Evolutionary conservation across 2,329 filamentous ascomycete species (phyloP).

Genomic region (Curvularia eragrostidis): DNA sequence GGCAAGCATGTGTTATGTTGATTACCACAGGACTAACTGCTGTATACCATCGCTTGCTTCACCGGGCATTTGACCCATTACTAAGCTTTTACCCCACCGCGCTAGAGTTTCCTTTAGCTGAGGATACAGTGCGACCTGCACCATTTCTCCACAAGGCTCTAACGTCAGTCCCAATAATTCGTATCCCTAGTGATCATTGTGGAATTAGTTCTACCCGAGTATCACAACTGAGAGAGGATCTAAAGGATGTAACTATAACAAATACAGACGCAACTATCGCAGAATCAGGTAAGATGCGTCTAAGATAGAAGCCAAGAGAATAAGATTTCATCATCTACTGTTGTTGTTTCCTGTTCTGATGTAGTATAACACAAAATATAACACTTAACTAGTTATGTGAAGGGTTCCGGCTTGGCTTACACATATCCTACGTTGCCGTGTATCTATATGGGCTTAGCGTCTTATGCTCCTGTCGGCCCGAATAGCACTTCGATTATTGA

Average conservation of each 20-base stretch:
- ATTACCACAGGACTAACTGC: constrained; percentile 11
- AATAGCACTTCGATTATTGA: not conserved
- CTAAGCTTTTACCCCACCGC: constrained; percentile 13
- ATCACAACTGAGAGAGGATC: constrained; percentile 7
- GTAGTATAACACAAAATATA: not conserved
- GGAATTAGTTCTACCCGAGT: constrained; percentile 4
- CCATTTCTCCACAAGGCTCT: constrained; percentile 9
- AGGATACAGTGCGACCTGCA: constrained; percentile 2
- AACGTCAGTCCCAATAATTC: not conserved
- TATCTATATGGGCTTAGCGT: not conserved
- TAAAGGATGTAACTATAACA: constrained; percentile 1
- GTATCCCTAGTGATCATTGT: constrained; percentile 1
- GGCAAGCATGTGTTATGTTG: constrained; percentile 11
- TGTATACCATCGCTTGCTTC: constrained; percentile 19
- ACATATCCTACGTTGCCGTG: not conserved
- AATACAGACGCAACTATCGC: constrained; percentile 3
- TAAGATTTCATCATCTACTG: not conserved
- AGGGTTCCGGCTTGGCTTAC: not conserved
- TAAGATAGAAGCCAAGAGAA: not conserved
- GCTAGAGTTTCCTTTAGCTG: not conserved
- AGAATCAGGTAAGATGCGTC: not conserved
- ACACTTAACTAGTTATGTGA: not conserved
- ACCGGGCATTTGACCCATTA: constrained; percentile 14
- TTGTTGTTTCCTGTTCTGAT: not conserved
- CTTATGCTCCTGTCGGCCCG: not conserved